These are phyloP conservation scores for Biscogniauxia mediterranea DNA, from an alignment of 2,329 filamentous ascomycete species.

Conservation along the genomic window DNA sequence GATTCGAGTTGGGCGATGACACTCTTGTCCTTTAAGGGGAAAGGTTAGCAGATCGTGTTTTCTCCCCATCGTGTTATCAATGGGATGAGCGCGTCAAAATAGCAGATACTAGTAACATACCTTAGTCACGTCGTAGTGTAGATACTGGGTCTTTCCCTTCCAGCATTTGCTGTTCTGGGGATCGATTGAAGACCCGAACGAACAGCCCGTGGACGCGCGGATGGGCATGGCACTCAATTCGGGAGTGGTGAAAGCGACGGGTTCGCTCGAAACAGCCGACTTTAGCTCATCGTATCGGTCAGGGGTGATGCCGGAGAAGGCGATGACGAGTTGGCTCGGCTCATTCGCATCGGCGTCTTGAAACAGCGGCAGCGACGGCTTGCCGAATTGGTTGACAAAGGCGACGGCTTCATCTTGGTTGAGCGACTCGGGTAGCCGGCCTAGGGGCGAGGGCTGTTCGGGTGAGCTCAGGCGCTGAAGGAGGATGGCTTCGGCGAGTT, in stretches of 20 bases:
- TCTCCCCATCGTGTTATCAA: background rate
- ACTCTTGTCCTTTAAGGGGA: slow-evolving; percentile 36
- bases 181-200: slow-evolving; percentile 28
- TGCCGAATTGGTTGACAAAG: slow-evolving; percentile 61
- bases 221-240: slow-evolving; percentile 44
- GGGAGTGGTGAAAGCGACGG: slow-evolving; percentile 49
- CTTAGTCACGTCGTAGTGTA: slow-evolving; percentile 31
- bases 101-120: slow-evolving; percentile 11
- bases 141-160: slow-evolving; percentile 30
- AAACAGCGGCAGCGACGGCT: slow-evolving; percentile 51
- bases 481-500: slow-evolving; percentile 57
- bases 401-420: slow-evolving; percentile 50
- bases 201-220: slow-evolving; percentile 39
- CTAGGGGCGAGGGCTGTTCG: slow-evolving; percentile 47
- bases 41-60: slow-evolving; percentile 20
- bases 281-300: slow-evolving; percentile 42
- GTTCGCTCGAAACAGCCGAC: slow-evolving; percentile 39
- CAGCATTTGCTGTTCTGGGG: slow-evolving; percentile 27
- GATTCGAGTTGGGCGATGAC: slow-evolving; percentile 43
- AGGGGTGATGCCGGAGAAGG: slow-evolving; percentile 55
- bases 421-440: slow-evolving; percentile 42
- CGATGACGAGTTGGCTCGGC: slow-evolving; percentile 56
- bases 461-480: slow-evolving; percentile 53
- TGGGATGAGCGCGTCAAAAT: background rate
- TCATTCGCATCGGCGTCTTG: slow-evolving; percentile 30